Percentiles rank a stretch among this genome's conserved stretches.
Conservation (phyloP, 2,329 filamentous ascomycete genomes). For the Sporothrix mexicana region DNA sequence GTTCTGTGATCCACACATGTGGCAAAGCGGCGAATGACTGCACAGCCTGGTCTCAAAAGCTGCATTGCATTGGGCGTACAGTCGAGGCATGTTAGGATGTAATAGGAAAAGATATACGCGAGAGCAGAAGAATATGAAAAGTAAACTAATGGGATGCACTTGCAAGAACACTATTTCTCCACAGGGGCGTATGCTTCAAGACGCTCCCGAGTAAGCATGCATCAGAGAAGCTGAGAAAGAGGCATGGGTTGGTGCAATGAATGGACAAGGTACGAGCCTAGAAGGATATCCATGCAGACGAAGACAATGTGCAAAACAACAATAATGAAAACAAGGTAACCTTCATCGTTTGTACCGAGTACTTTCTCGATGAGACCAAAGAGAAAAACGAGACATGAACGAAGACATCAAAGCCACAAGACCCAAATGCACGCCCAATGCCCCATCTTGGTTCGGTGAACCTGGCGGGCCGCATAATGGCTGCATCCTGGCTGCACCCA, state of each 20-base stretch:
- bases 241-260: not conserved
- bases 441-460: not conserved
- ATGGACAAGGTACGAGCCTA: not conserved
- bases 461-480: not conserved
- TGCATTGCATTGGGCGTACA: not conserved
- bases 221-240: not conserved
- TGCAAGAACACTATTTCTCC: too few species aligned
- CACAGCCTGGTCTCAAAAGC: not conserved
- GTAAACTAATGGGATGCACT: not conserved
- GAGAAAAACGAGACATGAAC: not conserved
- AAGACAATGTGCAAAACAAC: not conserved
- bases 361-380: constrained; percentile 2
- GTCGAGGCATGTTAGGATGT: too few species aligned
- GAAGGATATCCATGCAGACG: not conserved
- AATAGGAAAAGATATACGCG: not conserved
- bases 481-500: not conserved
- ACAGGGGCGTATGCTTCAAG: not conserved
- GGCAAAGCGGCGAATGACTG: not conserved
- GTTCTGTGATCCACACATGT: not conserved
- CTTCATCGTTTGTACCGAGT: not conserved
- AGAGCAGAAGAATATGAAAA: not conserved
- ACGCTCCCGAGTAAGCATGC: not conserved
- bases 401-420: not conserved
- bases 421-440: not conserved
- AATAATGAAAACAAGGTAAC: not conserved